Evolutionary conservation across 208 protist genomes (phyloP), one percentile per base, ranked within the genome.

Genomic region (Angomonas deanei): DNA sequence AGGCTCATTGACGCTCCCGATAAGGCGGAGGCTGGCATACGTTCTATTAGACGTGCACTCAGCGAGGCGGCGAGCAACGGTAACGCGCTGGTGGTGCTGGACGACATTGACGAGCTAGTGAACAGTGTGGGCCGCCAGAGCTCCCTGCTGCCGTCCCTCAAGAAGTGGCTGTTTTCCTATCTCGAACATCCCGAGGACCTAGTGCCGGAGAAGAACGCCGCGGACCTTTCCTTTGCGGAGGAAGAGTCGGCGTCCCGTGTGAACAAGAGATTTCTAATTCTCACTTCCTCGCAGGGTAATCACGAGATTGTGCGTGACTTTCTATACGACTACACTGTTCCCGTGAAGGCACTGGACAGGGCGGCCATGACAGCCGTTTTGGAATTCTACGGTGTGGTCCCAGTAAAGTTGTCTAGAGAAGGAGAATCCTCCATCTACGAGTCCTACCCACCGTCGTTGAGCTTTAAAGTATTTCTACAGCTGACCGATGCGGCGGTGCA

Each of bases 31-130:
- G 70, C 78, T 55, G 80, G 74, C 58, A 42, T 82, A 46, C 39
- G 36, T 17, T 59, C 71, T 32, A 82, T 98, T 19, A 84, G 70
- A 5, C 91, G 93, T 26, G 80, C 93, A 0, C 98, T 99, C 57
- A 83, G 94, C 54, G 97, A 99, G 61, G 92, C 97, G 31, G 98
- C 98, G 54, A 93, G 95, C 73, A 96, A 92, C 17, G 79, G 84
- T 11, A 36, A 86, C 11, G 84, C 71, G 34, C 66, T 97, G 0
- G 89, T 99, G 23, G 90, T 99, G 15, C 74, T 99, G 34, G 98
- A 99, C 68, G 89, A 98, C 68, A 70, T 99, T 58, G 98, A 99
- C 72, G 72, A 80, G 19, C 59, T 96, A 2, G 32, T 72, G 1
- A 64, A 68, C 17, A 42, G 59, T n/a, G 54, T 75, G 28, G 23